Conservation (phyloP, 345 rosid species). For the Heritiera littoralis region DNA sequence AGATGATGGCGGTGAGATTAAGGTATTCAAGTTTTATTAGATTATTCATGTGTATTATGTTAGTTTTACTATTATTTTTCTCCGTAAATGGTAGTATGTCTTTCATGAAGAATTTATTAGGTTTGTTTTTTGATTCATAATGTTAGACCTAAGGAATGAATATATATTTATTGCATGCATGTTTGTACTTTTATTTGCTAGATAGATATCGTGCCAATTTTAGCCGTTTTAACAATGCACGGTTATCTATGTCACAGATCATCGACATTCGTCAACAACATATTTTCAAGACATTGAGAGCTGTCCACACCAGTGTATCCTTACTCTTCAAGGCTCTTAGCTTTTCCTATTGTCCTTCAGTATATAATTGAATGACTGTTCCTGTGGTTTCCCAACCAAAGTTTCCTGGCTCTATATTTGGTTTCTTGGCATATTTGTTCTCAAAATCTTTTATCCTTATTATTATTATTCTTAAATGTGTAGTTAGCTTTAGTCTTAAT, state of each 20-base stretch:
- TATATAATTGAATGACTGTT: neutral
- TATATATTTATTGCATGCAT: neutral
- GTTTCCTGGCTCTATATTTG: neutral
- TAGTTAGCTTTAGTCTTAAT: neutral
- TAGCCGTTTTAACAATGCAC: neutral
- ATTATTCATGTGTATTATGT: neutral
- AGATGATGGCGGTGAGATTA: slow-evolving; percentile 83
- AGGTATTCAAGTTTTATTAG: slow-evolving; percentile 45
- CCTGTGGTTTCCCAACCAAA: slow-evolving; percentile 18
- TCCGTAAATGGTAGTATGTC: neutral
- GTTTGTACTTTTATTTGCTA: neutral
- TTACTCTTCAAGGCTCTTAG: slow-evolving; percentile 23
- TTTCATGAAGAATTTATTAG: neutral
- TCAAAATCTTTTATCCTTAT: neutral
- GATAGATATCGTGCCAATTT: neutral
- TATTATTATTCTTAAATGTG: too few species aligned
- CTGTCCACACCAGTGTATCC: slow-evolving; percentile 93
- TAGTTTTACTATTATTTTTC: neutral
- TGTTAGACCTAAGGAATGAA: neutral
- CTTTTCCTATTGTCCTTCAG: neutral
- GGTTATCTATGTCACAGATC: slow-evolving; percentile 53
- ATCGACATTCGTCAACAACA: slow-evolving; percentile 68
- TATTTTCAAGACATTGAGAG: slow-evolving; percentile 78
- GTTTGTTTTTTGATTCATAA: neutral
- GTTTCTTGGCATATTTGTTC: neutral